Evolutionary conservation across 192 early-diverging fungal species (phyloP), one percentile per base, ranked within the genome.

Genomic region (Coemansia sp.): DNA sequence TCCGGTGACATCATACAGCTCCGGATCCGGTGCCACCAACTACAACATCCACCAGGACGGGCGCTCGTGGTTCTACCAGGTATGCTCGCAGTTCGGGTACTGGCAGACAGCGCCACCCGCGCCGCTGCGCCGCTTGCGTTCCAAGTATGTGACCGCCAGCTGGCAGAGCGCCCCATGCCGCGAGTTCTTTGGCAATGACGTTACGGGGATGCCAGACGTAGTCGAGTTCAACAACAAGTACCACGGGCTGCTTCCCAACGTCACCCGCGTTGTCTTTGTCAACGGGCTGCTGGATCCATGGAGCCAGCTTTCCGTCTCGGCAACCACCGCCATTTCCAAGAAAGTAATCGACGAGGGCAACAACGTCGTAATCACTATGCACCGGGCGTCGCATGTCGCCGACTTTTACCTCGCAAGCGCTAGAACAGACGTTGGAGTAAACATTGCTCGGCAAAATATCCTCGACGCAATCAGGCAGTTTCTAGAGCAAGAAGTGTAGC

Each of bases 51-150:
- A 71, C 43, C 84, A 85, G 63, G 68, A 76, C 24, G 78, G 86
- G 44, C 81, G 68, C 58, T 68, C 84, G 69, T 88, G 87, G 86
- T 84, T 78, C 36, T 92, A 87, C 77, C 91, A 91, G 58, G 85
- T 83, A 10, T 92, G 91, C 63, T 89, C 84, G 60, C 87, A 92
- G 71, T 87, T 89, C 43, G 91, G 88, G 2, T 92, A 87, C 67
- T 88, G 87, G 67, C 89, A 88, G 74, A 69, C 72, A n/a, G 79
- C 83, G 9, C 76, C 82, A 0, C 83, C 55, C 12, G 60, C 63
- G 26, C 83, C 86, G 14, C 58, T 76, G 49, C 73, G 75, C 43
- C 72, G 81, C n/a, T 72, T 85, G 59, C 67, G 73, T 43, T 73
- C 83, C 18, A 72, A 74, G 36, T 78, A 73, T 44, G 69, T 85